Evolutionary conservation across 768 basidiomycete species (phyloP).

Genomic region (Lentinula sp.): DNA sequence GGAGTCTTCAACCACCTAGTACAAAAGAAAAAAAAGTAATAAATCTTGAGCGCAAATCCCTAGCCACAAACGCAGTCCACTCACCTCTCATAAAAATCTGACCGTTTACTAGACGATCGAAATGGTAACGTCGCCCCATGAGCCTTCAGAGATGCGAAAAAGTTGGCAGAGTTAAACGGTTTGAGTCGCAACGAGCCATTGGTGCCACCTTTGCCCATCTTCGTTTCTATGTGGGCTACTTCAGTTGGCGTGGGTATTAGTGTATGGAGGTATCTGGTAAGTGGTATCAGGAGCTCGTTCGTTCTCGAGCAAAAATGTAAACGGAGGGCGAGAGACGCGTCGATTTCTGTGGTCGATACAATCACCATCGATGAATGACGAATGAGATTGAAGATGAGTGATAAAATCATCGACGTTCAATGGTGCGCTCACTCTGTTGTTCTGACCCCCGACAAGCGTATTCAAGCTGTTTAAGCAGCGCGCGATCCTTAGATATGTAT

Average conservation of each 20-base stretch:
- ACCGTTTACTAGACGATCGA: conserved; percentile 54
- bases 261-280: conserved; percentile 87
- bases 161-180: conserved; percentile 63
- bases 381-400: not conserved
- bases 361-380: no score
- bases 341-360: conserved; percentile 36
- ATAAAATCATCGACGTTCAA: conserved; percentile 4
- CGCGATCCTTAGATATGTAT: conserved; percentile 79
- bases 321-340: conserved; percentile 61
- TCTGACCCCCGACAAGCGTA: conserved; percentile 44
- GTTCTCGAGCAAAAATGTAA: conserved; percentile 84
- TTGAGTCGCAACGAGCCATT: conserved; percentile 43
- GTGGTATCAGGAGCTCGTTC: conserved; percentile 78
- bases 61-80: not conserved
- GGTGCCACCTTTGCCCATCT: not conserved
- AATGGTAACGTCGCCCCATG: conserved; percentile 73
- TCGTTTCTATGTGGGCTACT: conserved; percentile 26
- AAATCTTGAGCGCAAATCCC: not conserved
- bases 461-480: conserved; percentile 69
- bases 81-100: conserved; percentile 65
- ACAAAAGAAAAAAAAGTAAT: not conserved
- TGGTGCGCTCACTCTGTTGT: conserved; percentile 39
- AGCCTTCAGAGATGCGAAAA: conserved; percentile 66
- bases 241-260: conserved; percentile 72
- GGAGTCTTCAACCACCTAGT: conserved; percentile 63